phyloP scores from a whole-genome alignment of 129 eudicot genomes.

The Lactuca sativa region DNA sequence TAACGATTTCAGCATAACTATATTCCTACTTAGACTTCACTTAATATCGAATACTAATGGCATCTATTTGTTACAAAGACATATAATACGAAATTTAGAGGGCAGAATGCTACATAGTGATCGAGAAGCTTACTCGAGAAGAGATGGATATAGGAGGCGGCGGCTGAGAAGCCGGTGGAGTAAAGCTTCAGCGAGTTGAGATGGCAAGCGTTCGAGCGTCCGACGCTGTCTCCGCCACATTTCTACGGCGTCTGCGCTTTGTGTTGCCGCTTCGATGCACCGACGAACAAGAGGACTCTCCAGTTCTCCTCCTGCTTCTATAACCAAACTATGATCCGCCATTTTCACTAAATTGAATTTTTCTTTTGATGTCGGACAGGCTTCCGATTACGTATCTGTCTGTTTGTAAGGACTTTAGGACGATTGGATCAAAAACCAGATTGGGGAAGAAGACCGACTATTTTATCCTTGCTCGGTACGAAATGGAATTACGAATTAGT shows the following conservation, averaged over 20 bases:
- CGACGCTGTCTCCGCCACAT: slow-evolving; percentile 93
- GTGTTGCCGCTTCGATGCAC: slow-evolving; percentile 71
- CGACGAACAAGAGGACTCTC: slow-evolving; percentile 54
- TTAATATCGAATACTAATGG: not conserved
- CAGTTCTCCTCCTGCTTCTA: slow-evolving; percentile 16
- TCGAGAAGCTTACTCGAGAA: slow-evolving; percentile 69
- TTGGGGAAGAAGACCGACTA: slow-evolving; percentile 16
- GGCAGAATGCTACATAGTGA: not conserved
- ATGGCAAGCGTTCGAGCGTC: slow-evolving; percentile 74
- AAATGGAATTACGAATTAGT: not conserved
- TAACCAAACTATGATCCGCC: slow-evolving; percentile 26
- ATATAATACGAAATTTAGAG: not conserved
- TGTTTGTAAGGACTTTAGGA: slow-evolving; percentile 12
- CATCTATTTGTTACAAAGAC: not conserved
- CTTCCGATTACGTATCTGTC: not conserved
- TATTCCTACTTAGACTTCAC: slow-evolving; percentile 11
- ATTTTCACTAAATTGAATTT: not conserved
- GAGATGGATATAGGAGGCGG: slow-evolving; percentile 75
- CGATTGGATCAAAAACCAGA: not conserved
- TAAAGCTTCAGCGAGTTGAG: slow-evolving; percentile 76
- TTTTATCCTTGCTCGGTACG: not conserved
- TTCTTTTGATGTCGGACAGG: not conserved
- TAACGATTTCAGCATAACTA: not conserved
- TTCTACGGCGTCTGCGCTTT: slow-evolving; percentile 61
- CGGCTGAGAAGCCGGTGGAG: slow-evolving; percentile 73